Conservation (phyloP, 1,139 yeast species). For the Candida mesenterica region DNA sequence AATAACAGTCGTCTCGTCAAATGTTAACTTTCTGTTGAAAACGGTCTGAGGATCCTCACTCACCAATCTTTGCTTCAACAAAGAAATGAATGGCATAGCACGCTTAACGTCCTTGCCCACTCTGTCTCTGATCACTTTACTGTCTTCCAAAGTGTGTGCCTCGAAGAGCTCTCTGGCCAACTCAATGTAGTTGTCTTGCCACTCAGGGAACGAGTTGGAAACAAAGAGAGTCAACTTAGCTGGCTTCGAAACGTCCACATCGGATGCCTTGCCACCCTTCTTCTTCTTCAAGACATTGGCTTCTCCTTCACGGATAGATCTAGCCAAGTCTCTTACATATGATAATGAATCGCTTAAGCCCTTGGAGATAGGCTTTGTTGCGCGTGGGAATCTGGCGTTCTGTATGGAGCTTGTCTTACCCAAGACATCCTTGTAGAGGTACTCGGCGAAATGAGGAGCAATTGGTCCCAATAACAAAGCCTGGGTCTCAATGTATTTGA, state of each 20-base stretch:
- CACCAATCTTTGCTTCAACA: slow-evolving; percentile 74
- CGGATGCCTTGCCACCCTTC: slow-evolving; percentile 77
- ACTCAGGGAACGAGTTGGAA: slow-evolving; percentile 85
- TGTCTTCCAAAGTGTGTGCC: slow-evolving; percentile 57
- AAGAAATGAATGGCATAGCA: slow-evolving; percentile 95
- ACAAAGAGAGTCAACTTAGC: slow-evolving; percentile 70
- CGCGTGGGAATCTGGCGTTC: slow-evolving; percentile 74
- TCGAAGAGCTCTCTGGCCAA: slow-evolving; percentile 79
- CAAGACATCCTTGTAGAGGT: slow-evolving; percentile 79
- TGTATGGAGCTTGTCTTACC: slow-evolving; percentile 63
- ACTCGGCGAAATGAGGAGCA: slow-evolving; percentile 95
- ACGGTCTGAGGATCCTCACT: slow-evolving; percentile 71
- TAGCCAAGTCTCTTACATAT: slow-evolving; percentile 73
- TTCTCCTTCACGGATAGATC: slow-evolving; percentile 91
- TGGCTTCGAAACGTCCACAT: slow-evolving; percentile 71
- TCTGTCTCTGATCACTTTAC: slow-evolving; percentile 55
- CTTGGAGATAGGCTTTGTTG: slow-evolving; percentile 61
- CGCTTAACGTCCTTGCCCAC: slow-evolving; percentile 85
- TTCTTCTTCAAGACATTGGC: slow-evolving; percentile 84
- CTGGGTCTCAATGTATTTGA: slow-evolving; percentile 82
- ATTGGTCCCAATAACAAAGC: slow-evolving; percentile 83
- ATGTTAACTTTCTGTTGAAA: slow-evolving; percentile 82
- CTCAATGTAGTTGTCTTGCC: slow-evolving; percentile 91
- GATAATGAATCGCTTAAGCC: slow-evolving; percentile 64
- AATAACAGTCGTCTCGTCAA: slow-evolving; percentile 71